These are phyloP conservation scores for Colletotrichum limetticola DNA, from an alignment of 2,329 filamentous ascomycete genomes.

Conservation along the genomic window DNA sequence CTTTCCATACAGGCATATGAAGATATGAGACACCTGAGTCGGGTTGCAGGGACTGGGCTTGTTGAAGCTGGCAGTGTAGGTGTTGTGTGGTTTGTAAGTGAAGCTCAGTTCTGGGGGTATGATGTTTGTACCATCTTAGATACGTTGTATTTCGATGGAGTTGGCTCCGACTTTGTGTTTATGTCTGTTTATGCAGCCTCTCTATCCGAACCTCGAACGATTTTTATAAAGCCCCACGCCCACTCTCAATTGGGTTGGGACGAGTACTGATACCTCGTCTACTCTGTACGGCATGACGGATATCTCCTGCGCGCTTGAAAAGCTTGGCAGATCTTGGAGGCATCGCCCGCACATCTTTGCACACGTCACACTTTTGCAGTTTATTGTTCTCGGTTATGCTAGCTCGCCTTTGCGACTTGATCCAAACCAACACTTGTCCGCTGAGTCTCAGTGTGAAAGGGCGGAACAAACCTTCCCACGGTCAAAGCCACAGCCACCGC, in stretches of 20 bases:
- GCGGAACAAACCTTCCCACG: conserved; percentile 9
- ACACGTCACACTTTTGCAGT: conserved; percentile 9
- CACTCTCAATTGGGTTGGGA: neutral
- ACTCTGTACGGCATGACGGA: neutral
- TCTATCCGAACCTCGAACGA: neutral
- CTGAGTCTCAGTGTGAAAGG: conserved; percentile 16
- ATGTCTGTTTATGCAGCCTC: neutral
- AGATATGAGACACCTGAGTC: neutral
- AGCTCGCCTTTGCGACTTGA: neutral
- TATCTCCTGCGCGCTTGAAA: conserved; percentile 14
- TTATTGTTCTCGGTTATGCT: conserved; percentile 12
- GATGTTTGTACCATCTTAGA: neutral
- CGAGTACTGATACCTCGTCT: neutral
- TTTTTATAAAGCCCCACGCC: conserved; percentile 18
- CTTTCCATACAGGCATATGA: neutral
- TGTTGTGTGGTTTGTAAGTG: neutral
- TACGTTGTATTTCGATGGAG: neutral
- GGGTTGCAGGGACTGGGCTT: conserved; percentile 12
- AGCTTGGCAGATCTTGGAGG: conserved; percentile 28
- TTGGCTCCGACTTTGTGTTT: neutral
- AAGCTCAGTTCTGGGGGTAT: neutral
- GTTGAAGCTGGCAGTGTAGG: neutral
- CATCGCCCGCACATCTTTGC: conserved; percentile 8
- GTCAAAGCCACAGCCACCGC: conserved; percentile 11
- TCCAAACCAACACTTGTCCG: neutral